Evolutionary conservation across 1,139 yeast species (phyloP).

Genomic region (Hyphopichia pseudoburtonii): DNA sequence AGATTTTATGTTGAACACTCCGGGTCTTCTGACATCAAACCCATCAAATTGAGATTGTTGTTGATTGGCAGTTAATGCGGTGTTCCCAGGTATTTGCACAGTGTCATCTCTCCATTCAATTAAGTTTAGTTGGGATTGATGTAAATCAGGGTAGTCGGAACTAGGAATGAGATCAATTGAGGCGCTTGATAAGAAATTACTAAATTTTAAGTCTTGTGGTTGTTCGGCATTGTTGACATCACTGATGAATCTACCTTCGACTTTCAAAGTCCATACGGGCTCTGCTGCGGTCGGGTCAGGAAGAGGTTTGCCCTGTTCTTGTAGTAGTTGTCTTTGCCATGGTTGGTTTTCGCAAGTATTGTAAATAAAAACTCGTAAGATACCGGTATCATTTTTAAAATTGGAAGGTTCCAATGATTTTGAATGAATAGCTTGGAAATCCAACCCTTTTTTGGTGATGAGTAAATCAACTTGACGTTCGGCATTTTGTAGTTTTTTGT

Average conservation of each 20-base stretch:
- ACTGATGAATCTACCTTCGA: conserved; percentile 76
- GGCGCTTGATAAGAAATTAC: conserved; percentile 79
- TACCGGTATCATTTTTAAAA: conserved; percentile 50
- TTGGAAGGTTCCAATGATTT: conserved; percentile 46
- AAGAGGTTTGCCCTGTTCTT: conserved; percentile 22
- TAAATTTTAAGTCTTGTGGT: conserved; percentile 46
- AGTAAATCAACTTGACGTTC: conserved; percentile 80
- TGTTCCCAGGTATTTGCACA: background rate
- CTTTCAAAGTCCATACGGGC: conserved; percentile 80
- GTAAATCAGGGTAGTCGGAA: conserved; percentile 39
- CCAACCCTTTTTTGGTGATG: conserved; percentile 78
- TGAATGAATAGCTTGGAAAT: conserved; percentile 71
- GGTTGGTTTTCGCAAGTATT: conserved; percentile 85
- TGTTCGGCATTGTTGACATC: conserved; percentile 24
- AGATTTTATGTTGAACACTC: conserved; percentile 64
- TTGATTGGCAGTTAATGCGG: conserved; percentile 6
- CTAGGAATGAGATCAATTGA: conserved; percentile 69
- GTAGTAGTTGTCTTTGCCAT: conserved; percentile 67
- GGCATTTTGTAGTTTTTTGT: conserved; percentile 69
- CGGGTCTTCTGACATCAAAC: conserved; percentile 79
- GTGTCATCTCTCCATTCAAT: conserved; percentile 45
- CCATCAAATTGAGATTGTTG: conserved; percentile 72
- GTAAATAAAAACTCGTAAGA: conserved; percentile 76
- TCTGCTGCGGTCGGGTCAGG: conserved; percentile 27
- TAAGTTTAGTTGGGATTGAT: conserved; percentile 31